phyloP scores from a whole-genome alignment of 2,329 filamentous ascomycete genomes.

The Aspergillus felis region DNA sequence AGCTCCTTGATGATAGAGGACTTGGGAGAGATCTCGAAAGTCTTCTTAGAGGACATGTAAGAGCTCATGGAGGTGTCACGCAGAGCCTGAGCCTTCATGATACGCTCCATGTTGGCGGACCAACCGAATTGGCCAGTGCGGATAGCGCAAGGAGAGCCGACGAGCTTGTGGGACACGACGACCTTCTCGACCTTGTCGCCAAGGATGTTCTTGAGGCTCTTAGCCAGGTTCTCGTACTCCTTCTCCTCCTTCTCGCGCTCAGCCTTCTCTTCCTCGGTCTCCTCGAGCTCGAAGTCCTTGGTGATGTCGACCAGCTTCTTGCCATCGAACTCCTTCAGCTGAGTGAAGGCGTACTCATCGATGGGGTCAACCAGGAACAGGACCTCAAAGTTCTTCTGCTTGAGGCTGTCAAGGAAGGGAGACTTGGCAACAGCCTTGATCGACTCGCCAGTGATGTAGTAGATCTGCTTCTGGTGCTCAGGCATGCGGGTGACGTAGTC shows the following conservation, averaged over 20 bases:
- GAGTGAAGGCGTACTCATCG: conserved; percentile 98
- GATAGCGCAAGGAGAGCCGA: conserved; percentile 92
- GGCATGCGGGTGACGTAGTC: conserved; percentile 99
- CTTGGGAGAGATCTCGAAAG: conserved; percentile 99
- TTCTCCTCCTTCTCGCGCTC: conserved; percentile 94
- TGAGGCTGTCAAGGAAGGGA: conserved; percentile 97
- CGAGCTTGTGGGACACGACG: conserved; percentile 96
- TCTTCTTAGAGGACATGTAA: conserved; percentile 99
- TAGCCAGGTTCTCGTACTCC: conserved; percentile 91
- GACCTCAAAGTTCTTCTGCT: conserved; percentile 99
- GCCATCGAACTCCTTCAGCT: conserved; percentile 99
- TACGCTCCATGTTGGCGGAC: conserved; percentile 99
- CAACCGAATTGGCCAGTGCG: conserved; percentile 99
- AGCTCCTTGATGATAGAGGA: conserved; percentile 97
- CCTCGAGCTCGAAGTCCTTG: conserved; percentile 99
- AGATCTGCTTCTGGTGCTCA: conserved; percentile 99
- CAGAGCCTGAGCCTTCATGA: conserved; percentile 99
- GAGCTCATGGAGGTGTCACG: conserved; percentile 99
- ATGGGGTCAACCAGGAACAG: conserved; percentile 99
- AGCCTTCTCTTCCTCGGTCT: conserved; percentile 99
- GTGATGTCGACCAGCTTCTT: conserved; percentile 99
- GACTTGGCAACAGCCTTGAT: conserved; percentile 98
- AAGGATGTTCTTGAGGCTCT: conserved; percentile 98
- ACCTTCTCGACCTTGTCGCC: conserved; percentile 99
- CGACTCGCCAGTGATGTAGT: conserved; percentile 99